Evolutionary conservation across 164 flowering plant species (phyloP), one percentile per base, ranked within the genome.

Genomic region (Aristolochia contorta): DNA sequence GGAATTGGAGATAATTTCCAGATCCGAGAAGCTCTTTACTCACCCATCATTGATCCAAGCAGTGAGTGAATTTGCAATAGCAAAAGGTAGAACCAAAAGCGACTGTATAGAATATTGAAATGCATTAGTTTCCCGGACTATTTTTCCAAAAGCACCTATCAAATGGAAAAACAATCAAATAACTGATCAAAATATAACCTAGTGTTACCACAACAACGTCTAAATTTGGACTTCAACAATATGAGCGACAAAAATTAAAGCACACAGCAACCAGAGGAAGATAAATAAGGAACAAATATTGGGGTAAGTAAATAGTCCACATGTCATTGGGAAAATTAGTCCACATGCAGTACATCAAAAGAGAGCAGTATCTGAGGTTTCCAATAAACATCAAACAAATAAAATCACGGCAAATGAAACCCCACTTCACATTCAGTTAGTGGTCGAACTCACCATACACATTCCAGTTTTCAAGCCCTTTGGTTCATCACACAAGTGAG

Each of bases 401-500:
- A 37, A 37, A 37, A 37, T 6, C 7, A 37, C 7, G 43, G 12
- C 43, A 37, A 37, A 37, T 37, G 3, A 37, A 37, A 37, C 12
- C 12, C 43, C 43, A 37, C 43, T 37, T 37, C 43, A 37, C 10
- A 8, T 37, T 37, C 43, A 37, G 43, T 37, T 3, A 37, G 12
- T 3, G 43, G 12, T 37, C 43, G 7, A 37, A 37, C 43, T 37
- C 80, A 87, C 94, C 84, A 87, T 74, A 78, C 91, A 91, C 99
- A 94, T 94, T 71, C 81, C 86, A 63, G 99, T 94, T 78, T 91
- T 91, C 75, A 94, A 72, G 67, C 99, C 99, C 80, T 94, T 94
- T 20, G 99, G 99, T 75, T 94, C 99, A 79, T 94, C 99, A 63
- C 99, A 94, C 60, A 94, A 59, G 77, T 94, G 99, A 74, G 99